These are phyloP conservation scores for Apiospora kogelbergensis DNA, from an alignment of 2,329 filamentous ascomycete species.

Conservation along the genomic window DNA sequence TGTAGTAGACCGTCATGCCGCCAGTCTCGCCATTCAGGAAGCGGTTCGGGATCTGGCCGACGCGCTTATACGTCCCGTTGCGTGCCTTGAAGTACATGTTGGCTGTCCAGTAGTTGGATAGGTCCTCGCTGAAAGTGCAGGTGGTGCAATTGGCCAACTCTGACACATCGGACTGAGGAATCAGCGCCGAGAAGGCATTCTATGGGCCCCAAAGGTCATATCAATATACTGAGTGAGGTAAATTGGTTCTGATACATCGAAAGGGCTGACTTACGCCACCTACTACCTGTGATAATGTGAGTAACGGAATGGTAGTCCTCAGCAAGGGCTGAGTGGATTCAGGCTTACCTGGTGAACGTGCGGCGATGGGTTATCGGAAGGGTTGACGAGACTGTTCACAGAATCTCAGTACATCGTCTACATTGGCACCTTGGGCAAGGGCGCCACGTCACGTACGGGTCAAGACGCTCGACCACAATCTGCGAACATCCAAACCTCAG, in stretches of 20 bases:
- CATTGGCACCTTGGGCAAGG: too few species aligned
- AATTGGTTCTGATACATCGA: constrained; percentile 23
- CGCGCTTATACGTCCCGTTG: constrained; percentile 36
- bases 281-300: constrained; percentile 16
- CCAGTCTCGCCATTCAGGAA: constrained; percentile 24
- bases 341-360: constrained; percentile 27
- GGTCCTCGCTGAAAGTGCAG: constrained; percentile 60
- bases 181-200: constrained; percentile 20
- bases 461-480: constrained; percentile 29
- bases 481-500: constrained; percentile 30
- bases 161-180: neutral
- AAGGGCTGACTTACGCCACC: constrained; percentile 29
- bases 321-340: too few species aligned
- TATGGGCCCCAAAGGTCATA: constrained; percentile 20
- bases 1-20: constrained; percentile 33
- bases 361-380: constrained; percentile 27
- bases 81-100: constrained; percentile 49
- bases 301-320: neutral
- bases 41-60: constrained; percentile 25
- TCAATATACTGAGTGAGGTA: constrained; percentile 22
- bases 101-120: constrained; percentile 70
- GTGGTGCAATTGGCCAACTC: constrained; percentile 58
- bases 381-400: constrained; percentile 21
- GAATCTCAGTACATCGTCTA: neutral
- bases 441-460: constrained; percentile 20